Base-by-base conservation (phyloP, 129 eudicot species). In the Daucus carota region DNA sequence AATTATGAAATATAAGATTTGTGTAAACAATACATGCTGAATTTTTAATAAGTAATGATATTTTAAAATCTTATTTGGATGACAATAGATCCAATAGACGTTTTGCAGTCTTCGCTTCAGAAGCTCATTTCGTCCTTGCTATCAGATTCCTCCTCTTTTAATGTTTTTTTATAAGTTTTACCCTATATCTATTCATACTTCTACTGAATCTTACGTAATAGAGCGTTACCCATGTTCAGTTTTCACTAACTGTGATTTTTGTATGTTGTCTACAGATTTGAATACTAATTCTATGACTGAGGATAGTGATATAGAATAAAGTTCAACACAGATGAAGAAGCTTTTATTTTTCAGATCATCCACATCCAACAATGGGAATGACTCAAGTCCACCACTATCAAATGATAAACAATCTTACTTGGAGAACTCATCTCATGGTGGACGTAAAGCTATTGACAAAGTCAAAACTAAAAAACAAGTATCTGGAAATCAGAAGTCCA, bases 321-420 rank as follows among this genome's bases (percentile, higher is more conserved):
- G 72, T 70, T 66, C 69, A 77, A 59, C 32, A 60, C 34, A 80
- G 83, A 94, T 94, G 97, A 95, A 91, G 86, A 95, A 92, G 79
- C 85, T 91, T 26, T 91, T 95, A 80, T 91, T 86, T 83, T 92
- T 95, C 86, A 85, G 85, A 83, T 85, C 73, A 69, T 69, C 90
- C 28, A 63, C 93, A 70, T 84, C 93, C 69, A 82, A 59, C 79
- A 76, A 70, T 71, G 81, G 44, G 17, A 69, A 85, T 62, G 84
- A 80, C 76, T 60, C 71, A 52, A 66, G 76, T 70, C 74, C 90
- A 44, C 79, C 91, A 67, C 82, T 81, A 34, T 75, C 88, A 0
- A 83, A 88, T 34, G 95, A 80, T 36, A 92, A 87, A 75, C 86
- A 85, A 75, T 75, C 73, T 32, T 71, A 80, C 31, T 80, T 72